These are phyloP conservation scores for Pezicula rhizophila DNA, from an alignment of 2,329 filamentous ascomycete species.

Conservation along the genomic window DNA sequence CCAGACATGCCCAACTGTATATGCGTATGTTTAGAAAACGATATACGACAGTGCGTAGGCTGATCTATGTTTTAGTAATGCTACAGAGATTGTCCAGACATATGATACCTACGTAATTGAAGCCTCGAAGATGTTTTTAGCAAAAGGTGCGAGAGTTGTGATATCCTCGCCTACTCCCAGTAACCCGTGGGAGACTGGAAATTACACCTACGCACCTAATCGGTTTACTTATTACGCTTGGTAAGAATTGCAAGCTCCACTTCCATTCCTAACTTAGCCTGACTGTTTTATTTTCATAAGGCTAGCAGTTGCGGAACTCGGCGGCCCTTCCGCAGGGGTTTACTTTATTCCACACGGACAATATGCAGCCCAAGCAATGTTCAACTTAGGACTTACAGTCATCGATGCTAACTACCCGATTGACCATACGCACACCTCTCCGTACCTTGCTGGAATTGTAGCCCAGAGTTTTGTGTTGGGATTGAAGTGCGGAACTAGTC, in stretches of 20 bases:
- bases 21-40: conserved; percentile 1
- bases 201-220: conserved; percentile 36
- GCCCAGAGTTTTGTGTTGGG: conserved; percentile 41
- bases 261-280: background rate
- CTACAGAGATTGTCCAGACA: conserved; percentile 21
- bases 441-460: conserved; percentile 45
- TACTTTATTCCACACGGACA: conserved; percentile 17
- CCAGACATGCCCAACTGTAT: conserved; percentile 15
- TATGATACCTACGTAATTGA: conserved; percentile 23
- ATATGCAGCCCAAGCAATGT: conserved; percentile 14
- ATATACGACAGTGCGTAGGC: background rate
- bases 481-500: conserved; percentile 15
- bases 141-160: conserved; percentile 56
- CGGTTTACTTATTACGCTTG: conserved; percentile 48
- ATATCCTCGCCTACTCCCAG: conserved; percentile 56
- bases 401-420: conserved; percentile 46
- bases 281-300: conserved; percentile 1
- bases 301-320: conserved; percentile 13
- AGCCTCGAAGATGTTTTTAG: conserved; percentile 24
- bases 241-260: conserved; percentile 1
- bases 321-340: conserved; percentile 13
- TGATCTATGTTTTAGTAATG: conserved; percentile 7
- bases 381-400: conserved; percentile 33
- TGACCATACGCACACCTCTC: conserved; percentile 55
- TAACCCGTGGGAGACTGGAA: conserved; percentile 54